These are phyloP conservation scores for Tuctoria greenei DNA, from an alignment of 176 grass and related monocot genomes.

Conservation along the genomic window DNA sequence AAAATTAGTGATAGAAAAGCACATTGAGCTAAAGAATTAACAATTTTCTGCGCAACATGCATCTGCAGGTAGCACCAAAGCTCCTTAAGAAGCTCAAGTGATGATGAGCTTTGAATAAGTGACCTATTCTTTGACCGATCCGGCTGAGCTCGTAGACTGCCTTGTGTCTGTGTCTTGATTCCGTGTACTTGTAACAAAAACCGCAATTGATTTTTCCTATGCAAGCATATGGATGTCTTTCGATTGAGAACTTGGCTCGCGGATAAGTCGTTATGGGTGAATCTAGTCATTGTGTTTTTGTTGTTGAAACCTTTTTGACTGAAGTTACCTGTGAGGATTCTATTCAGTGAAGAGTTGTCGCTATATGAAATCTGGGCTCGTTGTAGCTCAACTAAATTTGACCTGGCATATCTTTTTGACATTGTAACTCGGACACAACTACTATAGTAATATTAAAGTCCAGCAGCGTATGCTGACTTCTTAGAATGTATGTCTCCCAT, in stretches of 20 bases:
- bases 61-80: slow-evolving; percentile 53
- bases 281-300: not conserved
- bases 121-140: no score
- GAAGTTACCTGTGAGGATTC: not conserved
- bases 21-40: not conserved
- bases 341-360: no score
- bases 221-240: not conserved
- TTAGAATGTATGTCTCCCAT: no score
- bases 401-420: no score
- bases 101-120: not conserved
- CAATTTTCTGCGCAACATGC: not conserved
- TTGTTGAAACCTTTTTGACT: not conserved
- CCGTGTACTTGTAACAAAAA: not conserved
- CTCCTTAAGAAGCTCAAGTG: slow-evolving; percentile 53
- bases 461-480: no score
- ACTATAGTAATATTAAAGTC: no score
- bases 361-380: no score
- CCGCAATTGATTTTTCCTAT: not conserved
- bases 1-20: not conserved
- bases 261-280: not conserved
- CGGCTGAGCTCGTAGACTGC: not conserved
- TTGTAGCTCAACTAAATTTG: no score
- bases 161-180: not conserved
- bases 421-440: no score
- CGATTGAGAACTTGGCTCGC: not conserved